These are phyloP conservation scores for Cryptococcus sp. DNA, from an alignment of 1,284 basidiomycete genomes.

Conservation along the genomic window DNA sequence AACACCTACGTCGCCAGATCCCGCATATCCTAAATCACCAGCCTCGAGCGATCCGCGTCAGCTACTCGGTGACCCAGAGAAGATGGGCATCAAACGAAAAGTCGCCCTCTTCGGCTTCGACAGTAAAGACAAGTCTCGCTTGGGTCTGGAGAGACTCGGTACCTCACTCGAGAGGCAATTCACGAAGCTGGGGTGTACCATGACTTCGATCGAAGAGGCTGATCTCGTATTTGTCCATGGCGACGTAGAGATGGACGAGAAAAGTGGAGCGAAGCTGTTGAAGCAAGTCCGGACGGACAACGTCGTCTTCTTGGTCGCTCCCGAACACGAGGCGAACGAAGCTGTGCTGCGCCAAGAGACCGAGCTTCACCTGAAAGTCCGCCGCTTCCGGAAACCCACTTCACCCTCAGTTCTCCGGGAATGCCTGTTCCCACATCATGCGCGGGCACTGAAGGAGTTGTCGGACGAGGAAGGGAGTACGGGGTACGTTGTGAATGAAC, in stretches of 20 bases:
- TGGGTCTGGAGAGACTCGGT: slow-evolving; percentile 13
- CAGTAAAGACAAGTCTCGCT: too few species aligned
- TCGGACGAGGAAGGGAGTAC: slow-evolving; percentile 1
- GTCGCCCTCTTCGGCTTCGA: slow-evolving; percentile 33
- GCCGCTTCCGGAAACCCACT: slow-evolving; percentile 39
- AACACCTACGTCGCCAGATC: slow-evolving; percentile 14
- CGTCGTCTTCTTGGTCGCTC: slow-evolving; percentile 35
- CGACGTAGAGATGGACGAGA: slow-evolving; percentile 24
- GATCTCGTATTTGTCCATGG: slow-evolving; percentile 42
- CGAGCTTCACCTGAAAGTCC: slow-evolving; percentile 17
- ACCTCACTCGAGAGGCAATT: slow-evolving; percentile 31
- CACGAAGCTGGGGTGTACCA: slow-evolving; percentile 32
- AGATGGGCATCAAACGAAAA: slow-evolving; percentile 23
- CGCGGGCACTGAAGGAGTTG: slow-evolving; percentile 8
- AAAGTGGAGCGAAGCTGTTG: slow-evolving; percentile 16
- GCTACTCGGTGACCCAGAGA: slow-evolving; percentile 7
- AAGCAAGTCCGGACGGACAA: slow-evolving; percentile 24
- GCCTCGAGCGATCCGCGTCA: slow-evolving; percentile 9
- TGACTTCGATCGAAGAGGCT: slow-evolving; percentile 34
- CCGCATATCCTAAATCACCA: background rate
- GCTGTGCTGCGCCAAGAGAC: slow-evolving; percentile 16
- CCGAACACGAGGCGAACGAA: slow-evolving; percentile 25
- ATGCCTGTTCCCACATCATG: slow-evolving; percentile 32
- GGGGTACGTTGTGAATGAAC: slow-evolving; percentile 7
- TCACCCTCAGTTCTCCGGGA: slow-evolving; percentile 40